These are phyloP conservation scores for Pouteria campechiana DNA, from an alignment of 179 eudicot genomes.

Conservation along the genomic window DNA sequence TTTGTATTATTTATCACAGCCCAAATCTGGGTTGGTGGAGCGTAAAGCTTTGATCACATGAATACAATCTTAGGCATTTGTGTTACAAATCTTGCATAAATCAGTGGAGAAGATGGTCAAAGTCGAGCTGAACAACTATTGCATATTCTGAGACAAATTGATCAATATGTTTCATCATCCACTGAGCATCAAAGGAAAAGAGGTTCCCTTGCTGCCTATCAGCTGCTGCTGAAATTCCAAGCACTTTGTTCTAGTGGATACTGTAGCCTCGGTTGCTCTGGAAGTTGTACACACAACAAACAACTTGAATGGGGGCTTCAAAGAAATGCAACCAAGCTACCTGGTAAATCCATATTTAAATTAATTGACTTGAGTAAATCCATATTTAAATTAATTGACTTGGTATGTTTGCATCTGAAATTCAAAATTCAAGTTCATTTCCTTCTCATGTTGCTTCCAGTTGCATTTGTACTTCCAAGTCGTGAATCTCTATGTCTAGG, in stretches of 20 bases:
- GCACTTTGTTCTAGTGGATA: constrained; percentile 67
- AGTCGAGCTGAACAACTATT: constrained; percentile 90
- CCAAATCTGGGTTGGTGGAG: too few relatives aligned
- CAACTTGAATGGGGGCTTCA: constrained; percentile 24
- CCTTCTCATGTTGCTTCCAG: constrained; percentile 26
- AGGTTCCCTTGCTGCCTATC: constrained; percentile 82
- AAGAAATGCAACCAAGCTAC: constrained; percentile 26
- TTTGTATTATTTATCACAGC: too few relatives aligned
- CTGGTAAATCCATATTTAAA: constrained; percentile 17
- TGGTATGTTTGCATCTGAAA: too few relatives aligned
- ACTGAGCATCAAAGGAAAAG: constrained; percentile 80
- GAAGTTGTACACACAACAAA: constrained; percentile 70
- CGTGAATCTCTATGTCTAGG: constrained; percentile 92
- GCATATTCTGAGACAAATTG: constrained; percentile 80
- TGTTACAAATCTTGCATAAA: constrained; percentile 5
- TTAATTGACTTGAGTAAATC: too few relatives aligned
- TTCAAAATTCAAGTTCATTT: too few relatives aligned
- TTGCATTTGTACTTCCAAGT: constrained; percentile 85
- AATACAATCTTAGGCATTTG: neutral
- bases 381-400: too few relatives aligned
- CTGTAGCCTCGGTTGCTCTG: constrained; percentile 82
- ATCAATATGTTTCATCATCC: constrained; percentile 75
- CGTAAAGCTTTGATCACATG: neutral
- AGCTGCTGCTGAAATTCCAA: constrained; percentile 78
- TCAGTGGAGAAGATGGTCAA: constrained; percentile 97